Conservation (phyloP, 129 eudicot species). For the Artemisia tridentata region DNA sequence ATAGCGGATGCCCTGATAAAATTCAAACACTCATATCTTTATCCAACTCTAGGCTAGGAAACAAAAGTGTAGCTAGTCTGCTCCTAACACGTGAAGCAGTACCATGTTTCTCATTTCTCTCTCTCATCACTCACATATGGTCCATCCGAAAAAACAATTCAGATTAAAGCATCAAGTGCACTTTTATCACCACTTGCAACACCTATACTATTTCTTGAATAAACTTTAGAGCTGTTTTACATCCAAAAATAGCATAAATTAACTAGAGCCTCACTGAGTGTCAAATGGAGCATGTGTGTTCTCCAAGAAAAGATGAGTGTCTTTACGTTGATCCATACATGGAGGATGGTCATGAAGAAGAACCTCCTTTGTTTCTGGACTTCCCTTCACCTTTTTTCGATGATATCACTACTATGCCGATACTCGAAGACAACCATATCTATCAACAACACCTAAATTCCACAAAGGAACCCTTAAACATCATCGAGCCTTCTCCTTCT, state of each 20-base stretch:
- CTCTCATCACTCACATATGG: conserved; percentile 27
- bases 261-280: not conserved
- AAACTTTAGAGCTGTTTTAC: not conserved
- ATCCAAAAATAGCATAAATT: not conserved
- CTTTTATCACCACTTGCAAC: conserved; percentile 16
- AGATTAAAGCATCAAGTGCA: conserved; percentile 23
- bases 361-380: conserved; percentile 25
- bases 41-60: conserved; percentile 15
- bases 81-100: conserved; percentile 27
- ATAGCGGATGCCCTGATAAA: not conserved
- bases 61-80: conserved; percentile 27
- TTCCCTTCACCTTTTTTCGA: conserved; percentile 44
- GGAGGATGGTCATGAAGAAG: conserved; percentile 21
- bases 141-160: conserved; percentile 22
- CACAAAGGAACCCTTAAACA: conserved; percentile 7
- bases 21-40: not conserved
- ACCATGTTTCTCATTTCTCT: conserved; percentile 15
- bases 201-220: conserved; percentile 8
- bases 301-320: conserved; percentile 16
- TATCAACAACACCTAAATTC: conserved; percentile 7
- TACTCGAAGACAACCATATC: conserved; percentile 8
- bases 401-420: conserved; percentile 17
- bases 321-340: conserved; percentile 17
- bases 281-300: conserved; percentile 16
- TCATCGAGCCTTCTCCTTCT: conserved; percentile 15